Conservation (phyloP, 768 basidiomycete species). For the Suillus hirtellus region DNA sequence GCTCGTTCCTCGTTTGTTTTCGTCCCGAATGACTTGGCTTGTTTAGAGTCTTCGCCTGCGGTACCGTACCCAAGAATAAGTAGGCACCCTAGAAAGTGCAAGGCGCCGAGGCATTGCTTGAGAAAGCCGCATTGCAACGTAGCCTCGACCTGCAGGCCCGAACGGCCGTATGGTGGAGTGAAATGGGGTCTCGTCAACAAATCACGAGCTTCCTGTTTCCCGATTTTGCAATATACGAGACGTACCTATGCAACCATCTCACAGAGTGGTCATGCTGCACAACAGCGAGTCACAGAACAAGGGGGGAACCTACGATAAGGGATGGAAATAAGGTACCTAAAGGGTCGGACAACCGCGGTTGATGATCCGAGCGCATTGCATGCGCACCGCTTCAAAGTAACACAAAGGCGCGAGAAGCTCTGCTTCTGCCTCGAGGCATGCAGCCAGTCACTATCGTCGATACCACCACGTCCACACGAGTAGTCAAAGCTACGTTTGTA, state of each 20-base stretch:
- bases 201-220: background rate
- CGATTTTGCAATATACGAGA: background rate
- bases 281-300: background rate
- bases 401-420: slow-evolving; percentile 9
- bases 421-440: slow-evolving; percentile 18
- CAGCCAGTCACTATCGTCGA: slow-evolving; percentile 13
- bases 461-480: slow-evolving; percentile 5
- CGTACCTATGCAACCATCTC: background rate
- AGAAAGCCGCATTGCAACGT: slow-evolving; percentile 1
- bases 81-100: slow-evolving; percentile 8
- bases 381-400: slow-evolving; percentile 5
- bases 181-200: background rate
- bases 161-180: background rate
- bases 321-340: background rate
- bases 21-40: background rate
- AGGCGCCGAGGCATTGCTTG: slow-evolving; percentile 4
- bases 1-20: slow-evolving; percentile 2
- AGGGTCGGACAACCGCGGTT: slow-evolving; percentile 18
- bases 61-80: slow-evolving; percentile 20
- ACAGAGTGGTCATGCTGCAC: background rate
- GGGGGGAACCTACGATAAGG: background rate
- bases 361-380: slow-evolving; percentile 9
- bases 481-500: background rate
- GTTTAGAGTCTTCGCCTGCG: slow-evolving; percentile 19
- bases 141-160: background rate